Evolutionary conservation across 305 asterid genomes (phyloP), one percentile per base, ranked within the genome.

Genomic region (Ruellia speciosa): DNA sequence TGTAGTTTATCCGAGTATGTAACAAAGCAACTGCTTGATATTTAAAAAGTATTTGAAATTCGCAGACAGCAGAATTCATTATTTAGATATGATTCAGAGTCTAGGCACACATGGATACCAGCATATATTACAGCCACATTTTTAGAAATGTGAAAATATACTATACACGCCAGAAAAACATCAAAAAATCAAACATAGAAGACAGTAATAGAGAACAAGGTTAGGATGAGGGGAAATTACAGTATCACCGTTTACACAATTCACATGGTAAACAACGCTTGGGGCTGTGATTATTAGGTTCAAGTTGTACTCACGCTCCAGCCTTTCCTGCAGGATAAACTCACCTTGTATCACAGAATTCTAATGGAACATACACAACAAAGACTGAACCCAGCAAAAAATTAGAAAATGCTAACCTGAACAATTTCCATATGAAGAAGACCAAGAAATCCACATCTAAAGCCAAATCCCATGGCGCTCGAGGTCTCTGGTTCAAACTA

Each of bases 351-450:
- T 60, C 57, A 56, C 58, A 73, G 35, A 56, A 49, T 59, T 56
- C 46, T 57, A 50, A 61, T 62, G 14, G 37, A 52, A 60, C 62
- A n/a, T 45, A 40, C 54, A 63, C 39, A 18, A 68, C 48, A 59
- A 51, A 70, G 62, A 74, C 11, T 43, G 14, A 43, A 3, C 14
- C 37, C 35, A 46, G 46, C 52, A 47, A 40, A 54, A 66, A 54
- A 12, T 39, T 18, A 18, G 33, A 58, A 55, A 49, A 64, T 41
- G 49, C 73, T 18, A 28, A 92, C 99, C 97, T 88, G 99, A 76
- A 88, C 99, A 64, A 93, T 93, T 78, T 93, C 99, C 99, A 93
- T 84, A 71, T 93, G 99, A 62, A 93, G 99, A 73, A 88, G 95
- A 66, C 99, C 99, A 63, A 93, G 85, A 77, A 88, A 93, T 56